These are phyloP conservation scores for Adansonia madagascariensis DNA, from an alignment of 441 rosid species.

Conservation along the genomic window DNA sequence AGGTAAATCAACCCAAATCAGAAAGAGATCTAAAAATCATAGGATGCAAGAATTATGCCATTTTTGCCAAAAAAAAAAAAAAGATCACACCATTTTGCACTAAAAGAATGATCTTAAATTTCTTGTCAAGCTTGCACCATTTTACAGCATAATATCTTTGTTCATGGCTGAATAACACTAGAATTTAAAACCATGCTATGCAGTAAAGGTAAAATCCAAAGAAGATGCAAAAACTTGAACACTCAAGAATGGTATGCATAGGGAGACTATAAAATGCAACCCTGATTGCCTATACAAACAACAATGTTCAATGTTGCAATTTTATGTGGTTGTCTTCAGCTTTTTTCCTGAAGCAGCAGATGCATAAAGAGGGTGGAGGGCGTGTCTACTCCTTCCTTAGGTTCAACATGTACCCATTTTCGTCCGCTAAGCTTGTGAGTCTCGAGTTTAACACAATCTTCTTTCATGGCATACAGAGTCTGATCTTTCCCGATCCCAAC, in stretches of 20 bases:
- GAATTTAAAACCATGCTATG: no score
- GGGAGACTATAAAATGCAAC: conserved; percentile 7
- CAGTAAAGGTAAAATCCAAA: neutral
- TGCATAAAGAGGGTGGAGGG: conserved; percentile 66
- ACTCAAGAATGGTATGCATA: neutral
- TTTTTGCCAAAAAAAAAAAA: neutral
- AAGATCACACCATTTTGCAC: neutral
- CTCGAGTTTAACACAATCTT: conserved; percentile 75
- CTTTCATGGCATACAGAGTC: conserved; percentile 78
- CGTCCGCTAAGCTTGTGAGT: conserved; percentile 59
- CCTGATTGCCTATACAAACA: conserved; percentile 1
- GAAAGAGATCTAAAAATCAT: neutral
- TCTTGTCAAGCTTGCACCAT: neutral
- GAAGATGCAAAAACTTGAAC: neutral
- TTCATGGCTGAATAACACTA: neutral
- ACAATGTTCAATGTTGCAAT: neutral
- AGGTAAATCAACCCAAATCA: neutral
- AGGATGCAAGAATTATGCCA: neutral
- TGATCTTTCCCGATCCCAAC: conserved; percentile 88
- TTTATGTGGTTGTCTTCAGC: conserved; percentile 34
- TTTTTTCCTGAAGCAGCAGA: conserved; percentile 29
- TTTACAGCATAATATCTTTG: neutral
- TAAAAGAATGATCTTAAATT: neutral
- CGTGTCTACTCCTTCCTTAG: conserved; percentile 53
- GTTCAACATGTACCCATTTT: conserved; percentile 82